A percentile compares a stretch with the other conserved stretches of the same genome.
Evolutionary conservation across 176 grass and related monocot species (phyloP).

Genomic region (Thalia dealbata): DNA sequence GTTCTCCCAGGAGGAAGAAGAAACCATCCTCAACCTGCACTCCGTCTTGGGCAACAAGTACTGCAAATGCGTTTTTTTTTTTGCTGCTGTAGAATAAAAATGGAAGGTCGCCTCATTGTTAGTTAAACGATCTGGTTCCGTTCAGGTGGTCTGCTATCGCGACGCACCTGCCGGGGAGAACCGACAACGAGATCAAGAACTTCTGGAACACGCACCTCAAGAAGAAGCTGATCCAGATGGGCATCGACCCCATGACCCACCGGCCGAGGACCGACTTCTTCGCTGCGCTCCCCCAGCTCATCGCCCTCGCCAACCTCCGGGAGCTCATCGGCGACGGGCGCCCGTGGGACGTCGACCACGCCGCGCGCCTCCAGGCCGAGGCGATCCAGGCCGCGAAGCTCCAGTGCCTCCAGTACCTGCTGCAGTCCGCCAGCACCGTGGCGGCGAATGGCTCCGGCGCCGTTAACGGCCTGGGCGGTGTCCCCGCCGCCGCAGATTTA

Average conservation of each 20-base stretch:
- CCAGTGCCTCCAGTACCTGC: constrained; percentile 48
- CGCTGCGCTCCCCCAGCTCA: constrained; percentile 67
- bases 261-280: constrained; percentile 86
- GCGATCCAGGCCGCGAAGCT: constrained; percentile 55
- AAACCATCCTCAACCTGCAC: constrained; percentile 76
- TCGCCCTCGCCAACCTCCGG: constrained; percentile 70
- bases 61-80: background rate
- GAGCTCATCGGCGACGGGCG: constrained; percentile 53
- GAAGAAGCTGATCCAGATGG: constrained; percentile 98
- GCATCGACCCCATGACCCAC: constrained; percentile 92
- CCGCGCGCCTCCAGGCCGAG: constrained; percentile 43
- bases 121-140: constrained; percentile 2
- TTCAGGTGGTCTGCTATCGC: constrained; percentile 86
- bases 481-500: constrained; percentile 36
- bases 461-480: constrained; percentile 3
- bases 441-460: constrained; percentile 28
- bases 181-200: constrained; percentile 97
- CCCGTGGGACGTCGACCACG: constrained; percentile 54
- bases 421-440: constrained; percentile 34
- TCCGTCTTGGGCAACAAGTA: constrained; percentile 93
- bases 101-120: too few species aligned
- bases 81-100: too few species aligned
- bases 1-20: constrained; percentile 73
- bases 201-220: constrained; percentile 98
- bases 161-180: constrained; percentile 57